phyloP scores from a whole-genome alignment of 2,329 filamentous ascomycete species.

The Cladophialophora psammophila region DNA sequence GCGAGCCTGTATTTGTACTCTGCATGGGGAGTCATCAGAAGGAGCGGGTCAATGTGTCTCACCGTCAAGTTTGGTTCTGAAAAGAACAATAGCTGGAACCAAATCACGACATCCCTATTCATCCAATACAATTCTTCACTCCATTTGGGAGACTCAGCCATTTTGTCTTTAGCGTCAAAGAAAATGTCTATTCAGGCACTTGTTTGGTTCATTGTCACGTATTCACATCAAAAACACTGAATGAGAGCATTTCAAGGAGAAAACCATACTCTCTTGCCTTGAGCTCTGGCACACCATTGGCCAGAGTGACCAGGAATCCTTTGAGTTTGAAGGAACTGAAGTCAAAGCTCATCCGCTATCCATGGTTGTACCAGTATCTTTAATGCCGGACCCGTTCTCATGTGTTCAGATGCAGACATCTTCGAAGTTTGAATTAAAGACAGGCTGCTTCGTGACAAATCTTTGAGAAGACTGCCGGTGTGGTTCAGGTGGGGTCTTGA shows the following conservation, averaged over 20 bases:
- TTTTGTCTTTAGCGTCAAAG: background rate
- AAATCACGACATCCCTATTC: background rate
- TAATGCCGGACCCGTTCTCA: background rate
- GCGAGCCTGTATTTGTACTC: background rate
- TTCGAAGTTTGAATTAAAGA: background rate
- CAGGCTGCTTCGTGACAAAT: background rate
- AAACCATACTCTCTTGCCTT: background rate
- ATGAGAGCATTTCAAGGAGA: background rate
- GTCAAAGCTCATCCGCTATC: background rate
- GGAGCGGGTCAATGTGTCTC: background rate
- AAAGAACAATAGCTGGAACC: background rate
- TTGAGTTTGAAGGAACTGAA: background rate
- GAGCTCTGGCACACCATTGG: background rate
- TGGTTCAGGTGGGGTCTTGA: background rate
- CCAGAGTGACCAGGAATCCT: background rate
- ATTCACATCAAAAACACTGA: background rate
- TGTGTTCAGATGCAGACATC: background rate
- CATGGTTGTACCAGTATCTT: background rate
- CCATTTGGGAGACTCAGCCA: background rate
- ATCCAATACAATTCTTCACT: slow-evolving; percentile 1
- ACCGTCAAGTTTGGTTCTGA: background rate
- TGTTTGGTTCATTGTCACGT: background rate
- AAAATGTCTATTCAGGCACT: background rate
- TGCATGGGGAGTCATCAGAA: background rate
- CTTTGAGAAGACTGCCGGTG: background rate